phyloP scores from a whole-genome alignment of 768 basidiomycete species.

The Psilocybe cyanescens region DNA sequence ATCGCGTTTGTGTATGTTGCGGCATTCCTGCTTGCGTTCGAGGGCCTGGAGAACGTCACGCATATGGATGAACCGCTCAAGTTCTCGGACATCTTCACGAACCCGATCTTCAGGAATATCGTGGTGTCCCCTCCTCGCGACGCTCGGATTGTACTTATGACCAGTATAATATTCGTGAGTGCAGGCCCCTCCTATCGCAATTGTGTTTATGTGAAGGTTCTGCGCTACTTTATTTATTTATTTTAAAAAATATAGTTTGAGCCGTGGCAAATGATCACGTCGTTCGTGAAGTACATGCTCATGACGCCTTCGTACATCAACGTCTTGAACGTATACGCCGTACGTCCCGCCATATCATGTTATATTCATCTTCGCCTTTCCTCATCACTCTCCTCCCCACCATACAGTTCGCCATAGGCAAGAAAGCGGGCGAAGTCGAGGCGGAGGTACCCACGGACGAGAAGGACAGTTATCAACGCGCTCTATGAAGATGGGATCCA shows the following conservation, averaged over 20 bases:
- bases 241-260: conserved; percentile 62
- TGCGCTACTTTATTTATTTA: background rate
- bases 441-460: conserved; percentile 85
- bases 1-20: conserved; percentile 49
- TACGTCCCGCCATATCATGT: conserved; percentile 31
- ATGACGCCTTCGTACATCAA: conserved; percentile 95
- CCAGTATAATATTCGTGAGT: conserved; percentile 86
- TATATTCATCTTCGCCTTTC: background rate
- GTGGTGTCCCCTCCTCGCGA: conserved; percentile 83
- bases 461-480: conserved; percentile 76
- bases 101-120: conserved; percentile 83
- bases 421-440: conserved; percentile 67
- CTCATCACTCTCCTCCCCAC: background rate
- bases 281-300: conserved; percentile 89
- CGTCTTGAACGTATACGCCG: conserved; percentile 90
- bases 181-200: background rate
- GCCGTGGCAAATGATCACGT: conserved; percentile 98
- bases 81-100: conserved; percentile 70
- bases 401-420: conserved; percentile 58
- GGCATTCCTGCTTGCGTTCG: conserved; percentile 82
- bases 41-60: conserved; percentile 70
- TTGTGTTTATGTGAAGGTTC: background rate
- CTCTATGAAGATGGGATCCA: conserved; percentile 92
- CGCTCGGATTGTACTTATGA: conserved; percentile 87
- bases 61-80: conserved; percentile 48